A percentile compares a stretch with the other conserved stretches of the same genome.
phyloP scores from a whole-genome alignment of 371 early-diverging fungal species.

The Mucor racemosus region DNA sequence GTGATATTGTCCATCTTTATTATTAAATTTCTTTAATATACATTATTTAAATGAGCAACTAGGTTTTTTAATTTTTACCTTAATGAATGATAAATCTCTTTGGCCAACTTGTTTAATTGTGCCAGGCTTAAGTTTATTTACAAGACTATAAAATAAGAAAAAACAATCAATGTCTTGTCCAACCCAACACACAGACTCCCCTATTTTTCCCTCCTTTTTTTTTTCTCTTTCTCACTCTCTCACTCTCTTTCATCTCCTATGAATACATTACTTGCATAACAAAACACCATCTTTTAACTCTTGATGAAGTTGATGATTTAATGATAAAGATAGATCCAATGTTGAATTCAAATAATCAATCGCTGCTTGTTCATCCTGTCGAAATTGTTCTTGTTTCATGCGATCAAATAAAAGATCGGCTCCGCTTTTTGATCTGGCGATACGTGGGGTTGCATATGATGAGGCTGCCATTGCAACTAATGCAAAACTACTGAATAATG shows the following conservation, averaged over 20 bases:
- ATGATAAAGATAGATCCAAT: constrained; percentile 20
- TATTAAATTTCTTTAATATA: too few species aligned
- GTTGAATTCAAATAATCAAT: constrained; percentile 39
- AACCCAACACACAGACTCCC: neutral
- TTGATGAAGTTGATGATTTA: constrained; percentile 55
- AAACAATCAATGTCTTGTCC: neutral
- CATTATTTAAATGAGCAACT: too few species aligned
- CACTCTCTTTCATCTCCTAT: constrained; percentile 7
- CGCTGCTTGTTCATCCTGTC: constrained; percentile 38
- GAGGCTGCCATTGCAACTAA: constrained; percentile 22
- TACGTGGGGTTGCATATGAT: constrained; percentile 29
- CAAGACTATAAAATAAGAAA: constrained; percentile 31
- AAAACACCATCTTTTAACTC: constrained; percentile 51
- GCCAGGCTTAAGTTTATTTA: constrained; percentile 51
- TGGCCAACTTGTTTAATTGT: constrained; percentile 53
- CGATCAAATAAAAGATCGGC: constrained; percentile 36
- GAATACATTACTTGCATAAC: constrained; percentile 47
- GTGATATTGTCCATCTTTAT: constrained; percentile 85
- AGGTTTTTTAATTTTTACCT: constrained; percentile 15
- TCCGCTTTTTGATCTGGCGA: constrained; percentile 44
- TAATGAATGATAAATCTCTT: constrained; percentile 48
- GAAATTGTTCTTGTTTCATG: constrained; percentile 39
- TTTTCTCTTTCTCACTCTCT: neutral
- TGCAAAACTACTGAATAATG: constrained; percentile 12
- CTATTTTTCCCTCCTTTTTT: constrained; percentile 3